phyloP scores from a whole-genome alignment of 345 rosid species.

The Iberis pinnata region DNA sequence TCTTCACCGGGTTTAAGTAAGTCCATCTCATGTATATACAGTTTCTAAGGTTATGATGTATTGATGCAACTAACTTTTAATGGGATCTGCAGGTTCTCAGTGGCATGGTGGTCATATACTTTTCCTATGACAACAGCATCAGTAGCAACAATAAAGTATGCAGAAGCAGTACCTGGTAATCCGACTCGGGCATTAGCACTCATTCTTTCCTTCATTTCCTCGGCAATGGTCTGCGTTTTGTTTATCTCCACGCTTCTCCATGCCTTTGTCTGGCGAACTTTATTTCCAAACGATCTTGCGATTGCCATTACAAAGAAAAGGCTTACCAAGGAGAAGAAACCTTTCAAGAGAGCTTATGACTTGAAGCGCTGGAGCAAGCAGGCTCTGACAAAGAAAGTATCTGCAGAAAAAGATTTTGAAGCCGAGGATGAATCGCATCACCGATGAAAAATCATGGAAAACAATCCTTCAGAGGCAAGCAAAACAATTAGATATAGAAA shows the following conservation, averaged over 20 bases:
- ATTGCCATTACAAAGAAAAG: constrained; percentile 72
- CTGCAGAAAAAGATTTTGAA: constrained; percentile 36
- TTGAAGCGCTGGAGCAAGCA: constrained; percentile 67
- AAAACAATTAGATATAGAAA: background rate
- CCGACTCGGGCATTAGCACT: constrained; percentile 61
- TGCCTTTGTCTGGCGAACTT: constrained; percentile 58
- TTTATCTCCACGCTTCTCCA: constrained; percentile 71
- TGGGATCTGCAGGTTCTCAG: constrained; percentile 57
- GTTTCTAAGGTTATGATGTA: background rate
- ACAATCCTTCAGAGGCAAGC: constrained; percentile 2
- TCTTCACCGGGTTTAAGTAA: constrained; percentile 94
- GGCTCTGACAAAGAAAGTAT: constrained; percentile 44
- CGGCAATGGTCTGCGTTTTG: constrained; percentile 65
- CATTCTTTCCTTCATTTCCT: constrained; percentile 63
- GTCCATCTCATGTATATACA: constrained; percentile 5
- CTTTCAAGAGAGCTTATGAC: constrained; percentile 57
- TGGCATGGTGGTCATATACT: constrained; percentile 98
- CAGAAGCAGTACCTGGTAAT: constrained; percentile 63
- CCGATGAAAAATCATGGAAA: constrained; percentile 21
- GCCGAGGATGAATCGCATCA: constrained; percentile 35
- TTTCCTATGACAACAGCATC: constrained; percentile 92
- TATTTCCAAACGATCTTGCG: constrained; percentile 87
- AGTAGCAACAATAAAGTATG: constrained; percentile 81
- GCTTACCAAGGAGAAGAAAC: constrained; percentile 50
- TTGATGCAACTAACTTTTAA: constrained; percentile 5